These are phyloP conservation scores for Amborella trichopoda DNA, from an alignment of 164 flowering plant genomes.

Conservation along the genomic window DNA sequence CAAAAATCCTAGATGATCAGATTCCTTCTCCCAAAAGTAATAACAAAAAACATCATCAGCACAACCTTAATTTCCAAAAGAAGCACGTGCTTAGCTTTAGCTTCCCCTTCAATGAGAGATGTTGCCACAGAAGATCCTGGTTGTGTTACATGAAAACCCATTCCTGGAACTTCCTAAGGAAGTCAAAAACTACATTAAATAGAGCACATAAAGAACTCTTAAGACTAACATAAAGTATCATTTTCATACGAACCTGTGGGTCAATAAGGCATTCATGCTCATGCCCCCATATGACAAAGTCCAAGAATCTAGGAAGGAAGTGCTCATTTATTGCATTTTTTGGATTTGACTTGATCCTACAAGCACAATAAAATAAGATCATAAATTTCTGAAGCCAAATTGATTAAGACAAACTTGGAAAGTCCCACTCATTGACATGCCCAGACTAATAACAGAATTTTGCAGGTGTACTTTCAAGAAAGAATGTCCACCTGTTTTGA, in stretches of 20 bases:
- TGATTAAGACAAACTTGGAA: too few species aligned
- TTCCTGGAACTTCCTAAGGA: constrained; percentile 89
- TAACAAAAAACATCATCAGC: constrained; percentile 3
- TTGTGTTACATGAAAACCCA: constrained; percentile 98
- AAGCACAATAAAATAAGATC: constrained; percentile 7
- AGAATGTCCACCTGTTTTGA: constrained; percentile 62
- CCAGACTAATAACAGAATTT: too few species aligned
- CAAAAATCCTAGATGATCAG: not conserved
- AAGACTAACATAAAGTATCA: not conserved
- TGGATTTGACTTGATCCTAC: constrained; percentile 89
- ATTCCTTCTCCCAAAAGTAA: not conserved
- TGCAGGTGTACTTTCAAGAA: too few species aligned
- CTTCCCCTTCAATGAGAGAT: constrained; percentile 94
- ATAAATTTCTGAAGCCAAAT: too few species aligned
- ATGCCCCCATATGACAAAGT: constrained; percentile 98
- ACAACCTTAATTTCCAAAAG: constrained; percentile 91
- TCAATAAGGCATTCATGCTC: constrained; percentile 97
- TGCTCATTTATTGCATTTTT: constrained; percentile 99
- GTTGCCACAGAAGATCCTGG: constrained; percentile 99
- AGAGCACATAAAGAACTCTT: constrained; percentile 1
- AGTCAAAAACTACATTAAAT: constrained; percentile 12
- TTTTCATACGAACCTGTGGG: constrained; percentile 54
- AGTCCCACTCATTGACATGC: too few species aligned
- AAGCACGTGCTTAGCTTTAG: constrained; percentile 96
- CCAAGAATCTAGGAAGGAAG: constrained; percentile 87